Evolutionary conservation across 495 filamentous ascomycete species (phyloP), one percentile per base, ranked within the genome.

Genomic region (Symbiotaphrina buchneri): DNA sequence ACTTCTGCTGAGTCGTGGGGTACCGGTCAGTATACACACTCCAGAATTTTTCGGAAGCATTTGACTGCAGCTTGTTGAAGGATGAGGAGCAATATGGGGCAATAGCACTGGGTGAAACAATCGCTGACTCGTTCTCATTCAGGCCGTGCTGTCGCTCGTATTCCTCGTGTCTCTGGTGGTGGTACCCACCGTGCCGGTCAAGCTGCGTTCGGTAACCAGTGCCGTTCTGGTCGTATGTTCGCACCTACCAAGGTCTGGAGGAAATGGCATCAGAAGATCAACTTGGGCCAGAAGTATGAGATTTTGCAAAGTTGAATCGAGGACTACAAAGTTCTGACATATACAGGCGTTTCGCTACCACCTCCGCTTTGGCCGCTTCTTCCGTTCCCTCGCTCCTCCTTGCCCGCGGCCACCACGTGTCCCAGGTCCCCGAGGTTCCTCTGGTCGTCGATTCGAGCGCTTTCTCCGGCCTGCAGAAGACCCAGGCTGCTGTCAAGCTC

Each of bases 191-290:
- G 87, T 69, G 87, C 87, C 53, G 87, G 87, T 63, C 87, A 97
- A 65, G 87, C 87, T 61, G 87, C 87, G 42, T 97, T 97, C 62
- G 87, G 87, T 75, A 97, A 97, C 74, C 71, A 76, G 82, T 97
- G 87, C 65, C 83, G 87, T 56, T 92, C 85, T 48, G 87, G 87
- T 61, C 90, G 87, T 61, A 97, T 97, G 90, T 97, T 97, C 65
- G 87, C 87, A 41, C 87, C 87, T 41, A 97, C 87, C 59, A 95
- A 95, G 74, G 79, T 93, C 63, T 97, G 87, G 87, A 68, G 87
- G 51, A 95, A 93, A 68, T 97, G 90, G 90, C 90, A 97, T 68
- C 78, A 93, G 63, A 97, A 95, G 78, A 68, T 97, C 74, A 93
- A 90, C 69, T 71, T 87, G 52, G 71, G 70, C 53, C 85, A 97